Percentiles rank a stretch among this genome's conserved stretches.
These are phyloP conservation scores for Lipomyces yamadae DNA, from an alignment of 805 yeast genomes.

Conservation along the genomic window DNA sequence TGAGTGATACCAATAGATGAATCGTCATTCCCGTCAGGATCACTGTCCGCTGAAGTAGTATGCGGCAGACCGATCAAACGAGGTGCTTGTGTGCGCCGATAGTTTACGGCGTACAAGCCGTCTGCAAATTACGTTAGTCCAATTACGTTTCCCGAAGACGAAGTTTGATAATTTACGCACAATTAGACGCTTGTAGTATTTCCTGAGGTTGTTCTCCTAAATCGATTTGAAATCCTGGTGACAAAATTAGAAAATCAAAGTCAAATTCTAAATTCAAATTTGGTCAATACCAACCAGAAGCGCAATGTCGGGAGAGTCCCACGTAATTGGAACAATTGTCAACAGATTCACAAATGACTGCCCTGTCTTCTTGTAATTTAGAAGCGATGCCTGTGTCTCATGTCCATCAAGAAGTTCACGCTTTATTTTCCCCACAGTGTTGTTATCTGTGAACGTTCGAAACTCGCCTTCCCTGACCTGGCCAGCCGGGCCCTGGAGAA, in stretches of 20 bases:
- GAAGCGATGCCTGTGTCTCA: slow-evolving; percentile 21
- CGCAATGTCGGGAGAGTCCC: slow-evolving; percentile 22
- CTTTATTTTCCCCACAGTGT: slow-evolving; percentile 16
- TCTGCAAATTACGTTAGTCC: background rate
- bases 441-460: slow-evolving; percentile 21
- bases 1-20: slow-evolving; percentile 1
- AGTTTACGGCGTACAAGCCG: slow-evolving; percentile 18
- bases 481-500: slow-evolving; percentile 27
- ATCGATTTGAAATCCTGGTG: slow-evolving; percentile 25
- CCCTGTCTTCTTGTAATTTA: slow-evolving; percentile 25
- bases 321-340: slow-evolving; percentile 23
- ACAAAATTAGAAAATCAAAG: background rate
- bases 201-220: slow-evolving; percentile 19
- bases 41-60: background rate
- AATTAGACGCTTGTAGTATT: slow-evolving; percentile 20
- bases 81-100: slow-evolving; percentile 20
- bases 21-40: slow-evolving; percentile 4
- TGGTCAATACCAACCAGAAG: slow-evolving; percentile 13
- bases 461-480: slow-evolving; percentile 16
- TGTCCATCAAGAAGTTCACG: slow-evolving; percentile 18
- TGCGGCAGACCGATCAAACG: slow-evolving; percentile 13
- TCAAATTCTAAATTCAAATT: background rate
- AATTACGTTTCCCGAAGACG: background rate
- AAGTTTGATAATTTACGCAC: background rate
- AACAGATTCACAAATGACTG: slow-evolving; percentile 27